Base-by-base conservation (phyloP, 768 basidiomycete genomes). In the Trichaptum fuscoviolaceum region DNA sequence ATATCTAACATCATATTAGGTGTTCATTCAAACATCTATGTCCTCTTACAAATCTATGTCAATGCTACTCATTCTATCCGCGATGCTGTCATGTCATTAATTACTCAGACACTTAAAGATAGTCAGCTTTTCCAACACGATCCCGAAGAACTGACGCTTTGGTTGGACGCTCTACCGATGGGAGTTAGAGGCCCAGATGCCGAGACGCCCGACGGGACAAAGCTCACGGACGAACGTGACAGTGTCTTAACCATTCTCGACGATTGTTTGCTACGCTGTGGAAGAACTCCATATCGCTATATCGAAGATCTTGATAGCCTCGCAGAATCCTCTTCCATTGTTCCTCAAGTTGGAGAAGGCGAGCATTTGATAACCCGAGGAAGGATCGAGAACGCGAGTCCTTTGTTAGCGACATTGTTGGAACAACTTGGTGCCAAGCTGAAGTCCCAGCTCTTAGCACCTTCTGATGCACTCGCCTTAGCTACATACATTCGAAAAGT, bases 41-140 rank as follows among this genome's bases (percentile, higher is more conserved):
- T 91, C 58, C 84, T 99, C 18, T 80, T 98, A 27, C 84, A 80
- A 30, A 83, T 88, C 0, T 87, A 90, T 68, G 78, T 83, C 24
- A 77, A 75, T 10, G 83, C 86, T 0, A 75, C 78, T 0, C 80
- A 83, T 0, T 84, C 87, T 0, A 84, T 89, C 20, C 83, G 83
- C 18, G 64, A 64, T 1, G 79, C 82, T 20, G 80, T 83, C 0
- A 77, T 89, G 0, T 72, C 75, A 0, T 84, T 97, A 4, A 77
- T 98, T 0, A 75, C 78, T 1, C 84, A 85, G 60, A 75, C 91
- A n/a, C 84, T 99, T 1, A 82, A 85, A 0, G 79, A 83, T 8
- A 92, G 90, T 65, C 82, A 94, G 8, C 74, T 96, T 25, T 98
- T 96, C 76, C 90, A 92, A 70, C 89, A 91, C 71, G 86, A 92